Evolutionary conservation across 2,329 filamentous ascomycete species (phyloP), one percentile per base, ranked within the genome.

Genomic region (Fusarium heterosporum): DNA sequence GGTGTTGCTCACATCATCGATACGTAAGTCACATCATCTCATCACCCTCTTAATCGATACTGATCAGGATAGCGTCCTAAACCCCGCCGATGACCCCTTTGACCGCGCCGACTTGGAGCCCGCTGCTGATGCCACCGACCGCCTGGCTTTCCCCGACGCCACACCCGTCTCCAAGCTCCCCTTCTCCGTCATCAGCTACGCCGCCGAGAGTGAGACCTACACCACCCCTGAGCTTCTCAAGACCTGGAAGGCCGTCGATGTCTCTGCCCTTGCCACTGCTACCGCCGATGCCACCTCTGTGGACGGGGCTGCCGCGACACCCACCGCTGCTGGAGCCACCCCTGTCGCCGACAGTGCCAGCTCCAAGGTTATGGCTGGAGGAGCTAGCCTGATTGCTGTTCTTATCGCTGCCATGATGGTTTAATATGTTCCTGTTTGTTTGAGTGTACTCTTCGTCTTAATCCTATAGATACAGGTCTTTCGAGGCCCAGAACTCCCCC

Each of bases 1-100:
- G 75, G 76, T 36, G 69, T 78, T 11, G 76, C 73, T 9, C 76
- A 78, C 36, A 66, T 72, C 30, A 73, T 78, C 45, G 76, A 78
- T 30, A 64, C 64, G 74, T 75, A 30, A 57, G 68, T 55, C 10
- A 12, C 34, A 6, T 4, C 17, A 9, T n/a, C 3, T 30, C n/a
- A 3, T 10, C 1, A 9, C 9, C 19, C 2, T 25, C 2, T 3
- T 3, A 11, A 6, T 3, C 9, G 6, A 10, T 49, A 2, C 61
- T 71, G 10, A 70, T 8, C 2, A 14, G 8, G 4, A 11, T 0
- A 76, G 73, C 49, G 73, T 76, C 0, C 49, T 76, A 32, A 73
- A 62, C 56, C 73, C 73, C 2, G 71, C 53, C 7, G 45, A 66
- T 6, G 65, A 47, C 2, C 48, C 60, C 16, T 76, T 76, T 42